Evolutionary conservation across 805 yeast species (phyloP).

Genomic region (Yamadazyma scolyti): DNA sequence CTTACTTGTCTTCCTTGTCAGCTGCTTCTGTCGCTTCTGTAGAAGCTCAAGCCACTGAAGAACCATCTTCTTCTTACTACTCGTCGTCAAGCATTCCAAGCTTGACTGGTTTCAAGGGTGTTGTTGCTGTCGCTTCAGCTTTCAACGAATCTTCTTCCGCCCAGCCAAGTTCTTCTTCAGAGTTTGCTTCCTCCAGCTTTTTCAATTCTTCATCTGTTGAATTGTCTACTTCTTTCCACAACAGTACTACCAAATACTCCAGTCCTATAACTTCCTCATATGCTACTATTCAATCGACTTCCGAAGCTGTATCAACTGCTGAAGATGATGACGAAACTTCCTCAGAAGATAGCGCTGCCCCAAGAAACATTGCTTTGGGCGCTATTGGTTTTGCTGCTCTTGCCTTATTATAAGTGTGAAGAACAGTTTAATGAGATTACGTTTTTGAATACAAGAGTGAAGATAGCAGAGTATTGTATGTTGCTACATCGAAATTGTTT

Average conservation of each 20-base stretch:
- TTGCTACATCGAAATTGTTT: too few relatives aligned
- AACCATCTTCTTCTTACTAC: too few relatives aligned
- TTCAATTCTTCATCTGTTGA: constrained; percentile 10
- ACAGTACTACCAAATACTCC: constrained; percentile 5
- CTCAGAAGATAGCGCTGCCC: constrained; percentile 10
- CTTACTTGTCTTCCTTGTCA: constrained; percentile 10
- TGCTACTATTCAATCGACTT: constrained; percentile 8
- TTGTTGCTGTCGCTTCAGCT: constrained; percentile 21
- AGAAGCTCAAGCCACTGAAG: constrained; percentile 9
- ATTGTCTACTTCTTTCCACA: constrained; percentile 5
- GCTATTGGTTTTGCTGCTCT: constrained; percentile 25
- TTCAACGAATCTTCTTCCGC: constrained; percentile 10
- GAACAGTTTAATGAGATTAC: not conserved
- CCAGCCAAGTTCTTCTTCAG: constrained; percentile 3
- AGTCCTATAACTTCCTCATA: constrained; percentile 6
- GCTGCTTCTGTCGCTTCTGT: constrained; percentile 13
- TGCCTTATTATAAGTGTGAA: constrained; percentile 15
- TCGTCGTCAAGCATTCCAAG: constrained; percentile 9
- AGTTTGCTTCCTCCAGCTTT: constrained; percentile 6
- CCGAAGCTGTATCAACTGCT: constrained; percentile 12
- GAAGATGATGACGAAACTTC: constrained; percentile 10
- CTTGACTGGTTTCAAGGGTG: constrained; percentile 18
- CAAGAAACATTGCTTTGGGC: constrained; percentile 16
- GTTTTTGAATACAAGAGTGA: too few relatives aligned
- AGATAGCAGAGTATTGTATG: too few relatives aligned